A percentile compares a stretch with the other conserved stretches of the same genome.
Evolutionary conservation across 2,329 filamentous ascomycete species (phyloP).

Genomic region (Ilyonectria sp.): DNA sequence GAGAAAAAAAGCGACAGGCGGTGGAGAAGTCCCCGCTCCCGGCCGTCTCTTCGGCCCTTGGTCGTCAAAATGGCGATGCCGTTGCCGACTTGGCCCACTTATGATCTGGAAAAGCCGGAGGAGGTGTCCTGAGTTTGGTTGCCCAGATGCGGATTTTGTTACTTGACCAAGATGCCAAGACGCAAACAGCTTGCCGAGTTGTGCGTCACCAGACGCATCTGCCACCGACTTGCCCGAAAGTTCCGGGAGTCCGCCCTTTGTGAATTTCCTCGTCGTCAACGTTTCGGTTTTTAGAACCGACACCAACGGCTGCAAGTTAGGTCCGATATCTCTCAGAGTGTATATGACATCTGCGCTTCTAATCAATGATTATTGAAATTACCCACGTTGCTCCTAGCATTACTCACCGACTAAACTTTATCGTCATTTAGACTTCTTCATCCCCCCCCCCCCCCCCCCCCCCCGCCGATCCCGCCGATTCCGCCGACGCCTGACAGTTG

Average conservation of each 20-base stretch:
- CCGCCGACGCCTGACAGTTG: background rate
- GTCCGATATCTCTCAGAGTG: background rate
- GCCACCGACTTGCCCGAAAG: slow-evolving; percentile 22
- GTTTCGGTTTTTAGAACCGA: slow-evolving; percentile 1
- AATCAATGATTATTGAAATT: background rate
- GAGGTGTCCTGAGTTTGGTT: background rate
- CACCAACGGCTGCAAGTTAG: background rate
- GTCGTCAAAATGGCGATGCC: slow-evolving; percentile 1
- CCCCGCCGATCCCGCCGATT: background rate
- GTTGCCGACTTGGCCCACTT: slow-evolving; percentile 3
- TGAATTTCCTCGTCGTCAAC: background rate
- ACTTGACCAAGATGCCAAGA: slow-evolving; percentile 13
- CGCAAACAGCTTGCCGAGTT: slow-evolving; percentile 11
- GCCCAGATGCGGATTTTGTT: background rate
- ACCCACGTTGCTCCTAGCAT: background rate
- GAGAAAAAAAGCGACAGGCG: slow-evolving; percentile 1
- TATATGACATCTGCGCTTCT: background rate
- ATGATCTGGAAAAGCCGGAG: background rate
- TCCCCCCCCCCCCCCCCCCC: background rate
- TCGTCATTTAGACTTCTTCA: background rate
- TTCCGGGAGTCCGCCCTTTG: slow-evolving; percentile 15
- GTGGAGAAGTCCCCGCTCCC: slow-evolving; percentile 5
- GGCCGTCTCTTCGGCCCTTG: slow-evolving; percentile 11
- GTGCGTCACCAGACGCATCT: slow-evolving; percentile 7
- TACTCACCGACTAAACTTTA: background rate